These are phyloP conservation scores for Alloteropsis semialata DNA, from an alignment of 176 grass and related monocot genomes.

Conservation along the genomic window DNA sequence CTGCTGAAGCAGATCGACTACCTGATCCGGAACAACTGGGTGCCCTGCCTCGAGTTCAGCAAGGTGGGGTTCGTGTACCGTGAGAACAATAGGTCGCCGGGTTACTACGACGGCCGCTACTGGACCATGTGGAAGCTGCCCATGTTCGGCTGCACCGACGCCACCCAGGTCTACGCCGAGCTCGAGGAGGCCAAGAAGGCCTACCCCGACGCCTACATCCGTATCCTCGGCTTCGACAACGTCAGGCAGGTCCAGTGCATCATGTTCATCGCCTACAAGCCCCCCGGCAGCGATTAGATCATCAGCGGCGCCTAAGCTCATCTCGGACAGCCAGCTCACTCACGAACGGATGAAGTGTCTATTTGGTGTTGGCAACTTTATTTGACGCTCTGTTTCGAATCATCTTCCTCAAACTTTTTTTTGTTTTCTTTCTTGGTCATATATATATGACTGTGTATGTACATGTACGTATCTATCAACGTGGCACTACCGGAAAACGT, in stretches of 20 bases:
- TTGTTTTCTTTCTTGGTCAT: background rate
- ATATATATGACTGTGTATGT: background rate
- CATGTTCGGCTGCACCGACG: conserved; percentile 87
- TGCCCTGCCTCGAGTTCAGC: conserved; percentile 81
- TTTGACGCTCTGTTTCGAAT: background rate
- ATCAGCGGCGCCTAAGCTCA: background rate
- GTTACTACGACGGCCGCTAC: conserved; percentile 81
- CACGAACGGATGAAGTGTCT: background rate
- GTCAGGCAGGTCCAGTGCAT: conserved; percentile 63
- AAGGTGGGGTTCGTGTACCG: conserved; percentile 54
- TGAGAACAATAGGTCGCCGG: conserved; percentile 35
- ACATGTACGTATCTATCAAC: background rate
- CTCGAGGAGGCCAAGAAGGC: conserved; percentile 50
- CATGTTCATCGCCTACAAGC: conserved; percentile 78
- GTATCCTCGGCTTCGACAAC: conserved; percentile 83
- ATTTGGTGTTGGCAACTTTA: background rate
- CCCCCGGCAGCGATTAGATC: background rate
- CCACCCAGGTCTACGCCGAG: conserved; percentile 56
- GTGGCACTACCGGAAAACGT: too few species aligned
- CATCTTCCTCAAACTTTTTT: background rate
- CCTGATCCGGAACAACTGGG: conserved; percentile 49
- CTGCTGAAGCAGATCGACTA: conserved; percentile 68
- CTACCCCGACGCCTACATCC: conserved; percentile 40
- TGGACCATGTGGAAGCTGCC: conserved; percentile 98
- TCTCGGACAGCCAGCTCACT: background rate